Evolutionary conservation across 1,284 basidiomycete genomes (phyloP).

Genomic region (Sphagnurus paluster): DNA sequence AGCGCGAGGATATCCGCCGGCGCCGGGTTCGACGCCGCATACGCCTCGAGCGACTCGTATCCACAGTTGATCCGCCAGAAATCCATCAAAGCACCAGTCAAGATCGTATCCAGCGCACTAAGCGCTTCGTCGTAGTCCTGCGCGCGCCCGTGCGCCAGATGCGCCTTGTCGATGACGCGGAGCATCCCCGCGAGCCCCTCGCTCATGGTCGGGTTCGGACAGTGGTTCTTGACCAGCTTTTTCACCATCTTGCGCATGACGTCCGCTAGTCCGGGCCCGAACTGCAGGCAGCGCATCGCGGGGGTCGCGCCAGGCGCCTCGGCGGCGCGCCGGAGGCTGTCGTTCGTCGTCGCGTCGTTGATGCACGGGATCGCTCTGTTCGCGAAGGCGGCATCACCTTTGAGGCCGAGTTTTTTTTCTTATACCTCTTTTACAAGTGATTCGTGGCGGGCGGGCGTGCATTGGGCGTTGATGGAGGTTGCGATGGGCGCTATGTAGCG

Average conservation of each 20-base stretch:
- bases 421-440: not conserved
- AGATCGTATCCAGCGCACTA: conserved; percentile 1
- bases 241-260: conserved; percentile 2
- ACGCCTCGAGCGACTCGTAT: not conserved
- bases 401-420: not conserved
- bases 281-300: not conserved
- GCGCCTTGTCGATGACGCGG: not conserved
- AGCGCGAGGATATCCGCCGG: conserved; percentile 2
- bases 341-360: conserved; percentile 5
- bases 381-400: not conserved
- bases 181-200: conserved; percentile 1
- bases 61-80: conserved; percentile 5
- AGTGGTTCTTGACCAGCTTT: not conserved
- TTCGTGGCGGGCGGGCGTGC: not conserved
- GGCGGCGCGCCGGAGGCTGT: not conserved
- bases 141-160: not conserved
- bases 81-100: not conserved
- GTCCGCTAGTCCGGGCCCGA: not conserved
- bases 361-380: conserved; percentile 4
- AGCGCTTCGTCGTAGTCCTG: conserved; percentile 3
- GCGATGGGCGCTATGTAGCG: conserved; percentile 1
- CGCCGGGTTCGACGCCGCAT: conserved; percentile 1
- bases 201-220: not conserved
- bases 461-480: conserved; percentile 1
- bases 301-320: no score